A percentile compares a stretch with the other conserved stretches of the same genome.
Conservation (phyloP, 805 yeast species). For the Ogataea populi-albae region DNA sequence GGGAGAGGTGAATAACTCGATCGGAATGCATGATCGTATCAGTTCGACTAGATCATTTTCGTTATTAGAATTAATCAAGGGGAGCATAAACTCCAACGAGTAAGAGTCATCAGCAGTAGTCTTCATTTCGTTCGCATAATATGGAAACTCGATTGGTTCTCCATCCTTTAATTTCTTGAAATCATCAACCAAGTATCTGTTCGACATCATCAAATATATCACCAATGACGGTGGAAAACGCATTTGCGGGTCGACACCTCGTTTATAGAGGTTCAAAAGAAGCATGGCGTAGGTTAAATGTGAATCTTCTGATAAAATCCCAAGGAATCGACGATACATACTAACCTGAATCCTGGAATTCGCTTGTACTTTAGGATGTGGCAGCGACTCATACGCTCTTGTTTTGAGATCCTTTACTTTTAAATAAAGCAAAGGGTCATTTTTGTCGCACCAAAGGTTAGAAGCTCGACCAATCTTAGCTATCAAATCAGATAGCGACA, state of each 20-base stretch:
- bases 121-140: constrained; percentile 35
- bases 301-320: constrained; percentile 29
- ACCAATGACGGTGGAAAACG: constrained; percentile 44
- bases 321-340: constrained; percentile 53
- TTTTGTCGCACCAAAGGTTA: constrained; percentile 26
- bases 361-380: constrained; percentile 49
- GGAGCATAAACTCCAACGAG: constrained; percentile 8
- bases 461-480: constrained; percentile 8
- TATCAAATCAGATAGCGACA: constrained; percentile 23
- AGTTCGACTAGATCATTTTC: constrained; percentile 7
- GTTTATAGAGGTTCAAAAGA: constrained; percentile 43
- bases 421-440: constrained; percentile 29
- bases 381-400: constrained; percentile 41
- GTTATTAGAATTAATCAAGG: not conserved
- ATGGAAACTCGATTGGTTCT: constrained; percentile 36
- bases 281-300: constrained; percentile 40
- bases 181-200: constrained; percentile 40
- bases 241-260: constrained; percentile 47
- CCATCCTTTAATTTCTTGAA: constrained; percentile 47
- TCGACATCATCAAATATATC: constrained; percentile 37
- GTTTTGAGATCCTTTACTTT: constrained; percentile 62
- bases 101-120: constrained; percentile 17
- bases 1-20: constrained; percentile 13
- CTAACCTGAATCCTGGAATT: constrained; percentile 58
- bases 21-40: constrained; percentile 11